Conservation (phyloP, 768 basidiomycete species). For the Pisolithus albus region DNA sequence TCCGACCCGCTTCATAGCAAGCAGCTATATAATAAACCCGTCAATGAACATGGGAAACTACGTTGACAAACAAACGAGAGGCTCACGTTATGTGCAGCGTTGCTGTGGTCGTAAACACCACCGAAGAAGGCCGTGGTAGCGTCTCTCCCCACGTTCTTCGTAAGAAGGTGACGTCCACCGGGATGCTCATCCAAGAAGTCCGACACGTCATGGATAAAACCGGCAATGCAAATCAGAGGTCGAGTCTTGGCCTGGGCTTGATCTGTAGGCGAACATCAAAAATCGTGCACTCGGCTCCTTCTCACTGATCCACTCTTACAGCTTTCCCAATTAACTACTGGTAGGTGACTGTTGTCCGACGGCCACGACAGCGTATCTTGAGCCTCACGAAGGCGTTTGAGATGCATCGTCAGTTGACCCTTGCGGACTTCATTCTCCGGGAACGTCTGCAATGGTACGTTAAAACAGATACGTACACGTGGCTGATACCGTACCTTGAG, state of each 20-base stretch:
- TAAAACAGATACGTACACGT: background rate
- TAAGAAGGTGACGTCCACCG: constrained; percentile 78
- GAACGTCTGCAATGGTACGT: constrained; percentile 34
- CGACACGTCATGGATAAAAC: constrained; percentile 88
- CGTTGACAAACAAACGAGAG: background rate
- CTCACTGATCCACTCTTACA: constrained; percentile 44
- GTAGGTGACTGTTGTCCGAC: constrained; percentile 63
- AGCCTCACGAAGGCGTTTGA: constrained; percentile 76
- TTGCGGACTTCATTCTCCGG: constrained; percentile 73
- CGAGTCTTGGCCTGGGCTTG: constrained; percentile 73
- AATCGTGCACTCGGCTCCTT: background rate
- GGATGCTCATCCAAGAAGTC: constrained; percentile 88
- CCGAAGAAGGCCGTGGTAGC: constrained; percentile 94
- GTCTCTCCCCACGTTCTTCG: constrained; percentile 83
- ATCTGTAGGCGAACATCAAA: constrained; percentile 40
- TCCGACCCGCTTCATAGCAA: constrained; percentile 54
- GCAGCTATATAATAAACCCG: constrained; percentile 7
- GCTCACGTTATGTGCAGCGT: constrained; percentile 78
- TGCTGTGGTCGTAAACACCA: constrained; percentile 83
- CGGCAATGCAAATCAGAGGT: constrained; percentile 79
- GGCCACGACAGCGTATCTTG: constrained; percentile 81
- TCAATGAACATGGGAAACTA: constrained; percentile 4
- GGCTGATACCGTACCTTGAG: constrained; percentile 36
- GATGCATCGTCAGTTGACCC: constrained; percentile 89
- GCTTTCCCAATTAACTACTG: constrained; percentile 80